These are phyloP conservation scores for Colletotrichum limetticola DNA, from an alignment of 2,329 filamentous ascomycete genomes.

Conservation along the genomic window DNA sequence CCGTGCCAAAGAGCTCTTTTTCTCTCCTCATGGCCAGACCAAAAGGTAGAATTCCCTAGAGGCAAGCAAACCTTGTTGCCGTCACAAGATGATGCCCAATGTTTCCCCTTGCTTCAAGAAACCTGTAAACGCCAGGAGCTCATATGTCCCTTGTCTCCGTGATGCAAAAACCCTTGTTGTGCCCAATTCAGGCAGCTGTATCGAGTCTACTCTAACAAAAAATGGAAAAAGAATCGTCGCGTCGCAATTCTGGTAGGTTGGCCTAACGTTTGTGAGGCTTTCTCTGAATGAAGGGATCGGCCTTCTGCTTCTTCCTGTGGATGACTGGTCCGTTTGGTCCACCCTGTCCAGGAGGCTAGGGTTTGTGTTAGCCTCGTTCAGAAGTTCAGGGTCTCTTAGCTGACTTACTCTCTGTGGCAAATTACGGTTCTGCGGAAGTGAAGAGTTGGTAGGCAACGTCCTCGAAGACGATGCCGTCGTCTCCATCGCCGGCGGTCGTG, in stretches of 20 bases:
- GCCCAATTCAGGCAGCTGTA: slow-evolving; percentile 8
- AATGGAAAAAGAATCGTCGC: slow-evolving; percentile 26
- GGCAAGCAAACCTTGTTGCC: slow-evolving; percentile 4
- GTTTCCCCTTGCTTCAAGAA: slow-evolving; percentile 6
- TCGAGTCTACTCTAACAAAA: slow-evolving; percentile 24
- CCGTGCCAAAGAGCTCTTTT: background rate
- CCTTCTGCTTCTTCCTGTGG: slow-evolving; percentile 52
- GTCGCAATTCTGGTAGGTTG: background rate
- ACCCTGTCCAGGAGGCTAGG: slow-evolving; percentile 22
- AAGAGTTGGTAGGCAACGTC: slow-evolving; percentile 19
- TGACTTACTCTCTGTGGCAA: slow-evolving; percentile 25
- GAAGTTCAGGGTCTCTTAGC: background rate
- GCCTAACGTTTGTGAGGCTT: slow-evolving; percentile 41
- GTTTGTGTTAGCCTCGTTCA: slow-evolving; percentile 4
- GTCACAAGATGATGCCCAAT: slow-evolving; percentile 15
- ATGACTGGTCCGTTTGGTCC: slow-evolving; percentile 30
- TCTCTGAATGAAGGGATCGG: slow-evolving; percentile 57
- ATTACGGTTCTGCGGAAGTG: slow-evolving; percentile 14
- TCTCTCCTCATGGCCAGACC: slow-evolving; percentile 16
- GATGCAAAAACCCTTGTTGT: slow-evolving; percentile 19
- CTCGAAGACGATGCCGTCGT: slow-evolving; percentile 21
- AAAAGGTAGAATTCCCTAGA: background rate
- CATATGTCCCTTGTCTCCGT: slow-evolving; percentile 12
- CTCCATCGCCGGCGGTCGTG: slow-evolving; percentile 49
- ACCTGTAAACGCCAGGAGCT: slow-evolving; percentile 31